Evolutionary conservation across 2,329 filamentous ascomycete genomes (phyloP).

Genomic region (Thielaviopsis musarum): DNA sequence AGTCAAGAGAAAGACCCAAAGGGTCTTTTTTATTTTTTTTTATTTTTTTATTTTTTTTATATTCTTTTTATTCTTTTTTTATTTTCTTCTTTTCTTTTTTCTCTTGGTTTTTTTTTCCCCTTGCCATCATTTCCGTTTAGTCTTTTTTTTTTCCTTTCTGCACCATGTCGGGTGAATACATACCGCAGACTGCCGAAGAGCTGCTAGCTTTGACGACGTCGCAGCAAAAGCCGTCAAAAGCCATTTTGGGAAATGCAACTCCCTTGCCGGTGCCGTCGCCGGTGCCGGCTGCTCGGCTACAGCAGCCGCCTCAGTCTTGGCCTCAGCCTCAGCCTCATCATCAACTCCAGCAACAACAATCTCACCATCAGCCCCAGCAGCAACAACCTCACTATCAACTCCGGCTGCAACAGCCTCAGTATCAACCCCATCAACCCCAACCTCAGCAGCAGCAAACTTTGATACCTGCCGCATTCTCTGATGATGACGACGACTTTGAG

Average conservation of each 20-base stretch:
- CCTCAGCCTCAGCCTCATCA: not conserved
- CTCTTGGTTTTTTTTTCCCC: not conserved
- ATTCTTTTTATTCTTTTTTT: no score
- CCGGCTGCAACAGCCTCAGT: no score
- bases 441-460: not conserved
- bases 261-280: no score
- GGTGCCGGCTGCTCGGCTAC: not conserved
- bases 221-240: not conserved
- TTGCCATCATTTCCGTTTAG: no score
- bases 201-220: not conserved
- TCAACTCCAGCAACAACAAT: not conserved
- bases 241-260: not conserved
- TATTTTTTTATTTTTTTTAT: no score
- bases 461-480: no score
- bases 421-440: not conserved
- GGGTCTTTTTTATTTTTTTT: no score
- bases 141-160: not conserved
- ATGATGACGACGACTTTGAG: not conserved
- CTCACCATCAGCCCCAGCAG: no score
- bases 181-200: not conserved
- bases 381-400: not conserved
- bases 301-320: not conserved
- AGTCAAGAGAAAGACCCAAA: no score
- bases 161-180: not conserved
- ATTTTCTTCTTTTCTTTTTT: not conserved